Conservation (phyloP, 352 stramenopile species). For the Halophytophthora polymorphica region DNA sequence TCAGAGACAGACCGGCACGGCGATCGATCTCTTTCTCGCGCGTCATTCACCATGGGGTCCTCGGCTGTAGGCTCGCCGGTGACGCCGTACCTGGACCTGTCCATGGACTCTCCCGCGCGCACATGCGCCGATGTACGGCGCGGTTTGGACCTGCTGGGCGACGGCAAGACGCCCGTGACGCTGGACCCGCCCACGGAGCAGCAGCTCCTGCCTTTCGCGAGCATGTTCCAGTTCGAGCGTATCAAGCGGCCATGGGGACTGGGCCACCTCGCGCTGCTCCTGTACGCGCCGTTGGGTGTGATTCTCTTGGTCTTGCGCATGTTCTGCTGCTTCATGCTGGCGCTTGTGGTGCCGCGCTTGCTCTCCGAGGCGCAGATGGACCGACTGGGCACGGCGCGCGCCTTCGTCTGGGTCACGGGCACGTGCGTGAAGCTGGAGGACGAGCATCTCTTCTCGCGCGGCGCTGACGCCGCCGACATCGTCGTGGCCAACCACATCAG, state of each 20-base stretch:
- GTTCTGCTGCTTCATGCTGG: slow-evolving; percentile 34
- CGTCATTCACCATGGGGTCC: slow-evolving; percentile 10
- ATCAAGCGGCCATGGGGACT: slow-evolving; percentile 46
- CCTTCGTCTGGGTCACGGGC: slow-evolving; percentile 43
- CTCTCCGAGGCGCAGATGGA: slow-evolving; percentile 51
- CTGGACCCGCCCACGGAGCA: slow-evolving; percentile 30
- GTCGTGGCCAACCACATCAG: slow-evolving; percentile 77
- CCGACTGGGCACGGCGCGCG: slow-evolving; percentile 28
- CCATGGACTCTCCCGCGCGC: slow-evolving; percentile 24
- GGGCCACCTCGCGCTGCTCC: slow-evolving; percentile 42
- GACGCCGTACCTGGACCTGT: slow-evolving; percentile 30
- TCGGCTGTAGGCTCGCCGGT: slow-evolving; percentile 22
- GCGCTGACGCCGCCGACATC: slow-evolving; percentile 27
- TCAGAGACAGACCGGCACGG: too few relatives aligned
- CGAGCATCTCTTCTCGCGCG: slow-evolving; percentile 30
- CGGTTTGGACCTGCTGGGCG: slow-evolving; percentile 28
- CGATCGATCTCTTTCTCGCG: too few relatives aligned
- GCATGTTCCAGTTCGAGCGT: slow-evolving; percentile 72
- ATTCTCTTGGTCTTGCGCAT: slow-evolving; percentile 43
- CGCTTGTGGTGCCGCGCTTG: slow-evolving; percentile 38
- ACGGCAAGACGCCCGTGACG: slow-evolving; percentile 17
- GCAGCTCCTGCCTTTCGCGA: slow-evolving; percentile 35
- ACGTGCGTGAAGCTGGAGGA: slow-evolving; percentile 44
- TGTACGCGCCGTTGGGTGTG: slow-evolving; percentile 59
- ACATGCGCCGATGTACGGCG: slow-evolving; percentile 21